Base-by-base conservation (phyloP, 192 early-diverging fungal genomes). In the Gonapodya prolifera region DNA sequence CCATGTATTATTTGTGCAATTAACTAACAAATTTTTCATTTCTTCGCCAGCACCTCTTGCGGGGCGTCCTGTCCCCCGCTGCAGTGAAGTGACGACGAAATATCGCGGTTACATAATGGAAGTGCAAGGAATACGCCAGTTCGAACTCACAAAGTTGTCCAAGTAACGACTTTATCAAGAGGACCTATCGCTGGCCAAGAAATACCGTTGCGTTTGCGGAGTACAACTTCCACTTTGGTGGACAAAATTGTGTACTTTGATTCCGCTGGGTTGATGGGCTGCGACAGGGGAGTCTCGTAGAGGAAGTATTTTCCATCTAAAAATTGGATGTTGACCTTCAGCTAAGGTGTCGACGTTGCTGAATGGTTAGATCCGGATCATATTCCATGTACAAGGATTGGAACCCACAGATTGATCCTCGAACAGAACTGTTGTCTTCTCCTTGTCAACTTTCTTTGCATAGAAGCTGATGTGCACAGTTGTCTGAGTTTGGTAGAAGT, bases 401-500 rank as follows among this genome's bases (percentile, higher is more conserved):
- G 29, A 75, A 35, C 29, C 35, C 76, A 92, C 87, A 87, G 86
- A 81, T 35, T 91, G 81, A 29, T 80, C 82, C 30, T 80, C 81
- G 82, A 98, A 95, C 77, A 79, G 79, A n/a, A 97, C 86, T 34
- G 82, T 83, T 35, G 95, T 93, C 2, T 83, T 77, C 45, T 87
- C 85, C 79, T 87, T 89, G 79, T 92, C 89, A 28, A 92, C 89
- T 79, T 97, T 95, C 82, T 98, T 98, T 1, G 95, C 96, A 85
- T 95, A 99, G 69, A 99, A 86, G 32, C 92, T 94, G 45, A 98
- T 82, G 77, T 94, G 93, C 35, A 99, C 89, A 31, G 87, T 87
- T 34, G 85, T 86, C 34, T 86, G 94, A 31, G 94, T 96, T 80
- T 99, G 96, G 83, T 98, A 99, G 91, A 91, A 98, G 83, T 99